A percentile compares a stretch with the other conserved stretches of the same genome.
Evolutionary conservation across 768 basidiomycete genomes (phyloP).

Genomic region (Hortiboletus campestris): DNA sequence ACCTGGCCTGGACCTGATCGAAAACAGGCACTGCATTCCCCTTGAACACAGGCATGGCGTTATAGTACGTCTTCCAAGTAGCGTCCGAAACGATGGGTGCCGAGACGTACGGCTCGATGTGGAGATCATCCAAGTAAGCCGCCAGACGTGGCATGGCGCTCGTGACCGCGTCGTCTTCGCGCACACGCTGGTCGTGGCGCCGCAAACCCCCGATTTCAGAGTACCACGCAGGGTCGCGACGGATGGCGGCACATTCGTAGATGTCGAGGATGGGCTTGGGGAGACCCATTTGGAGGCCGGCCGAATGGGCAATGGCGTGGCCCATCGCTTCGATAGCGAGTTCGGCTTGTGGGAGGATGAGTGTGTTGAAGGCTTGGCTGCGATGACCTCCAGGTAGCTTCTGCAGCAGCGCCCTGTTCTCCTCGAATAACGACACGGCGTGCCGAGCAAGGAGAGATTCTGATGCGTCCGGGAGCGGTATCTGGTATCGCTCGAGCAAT

Average conservation of each 20-base stretch:
- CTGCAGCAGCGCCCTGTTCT: constrained; percentile 41
- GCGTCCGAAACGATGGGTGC: constrained; percentile 54
- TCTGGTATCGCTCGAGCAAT: constrained; percentile 49
- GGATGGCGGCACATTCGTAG: constrained; percentile 45
- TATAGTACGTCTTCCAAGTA: constrained; percentile 48
- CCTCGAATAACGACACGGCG: constrained; percentile 43
- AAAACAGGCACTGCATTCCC: constrained; percentile 40
- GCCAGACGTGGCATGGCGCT: constrained; percentile 32
- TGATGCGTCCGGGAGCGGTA: constrained; percentile 43
- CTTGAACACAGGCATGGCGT: constrained; percentile 39
- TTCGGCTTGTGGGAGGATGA: constrained; percentile 57
- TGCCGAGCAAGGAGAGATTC: constrained; percentile 56
- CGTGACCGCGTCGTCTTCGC: constrained; percentile 42
- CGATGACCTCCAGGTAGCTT: constrained; percentile 30
- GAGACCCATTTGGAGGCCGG: constrained; percentile 43
- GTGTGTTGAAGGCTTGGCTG: constrained; percentile 41
- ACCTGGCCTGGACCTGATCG: constrained; percentile 42
- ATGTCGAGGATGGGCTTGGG: constrained; percentile 52
- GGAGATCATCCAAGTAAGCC: constrained; percentile 40
- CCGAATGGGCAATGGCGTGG: constrained; percentile 59
- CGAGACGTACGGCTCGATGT: constrained; percentile 48
- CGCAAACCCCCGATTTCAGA: not conserved
- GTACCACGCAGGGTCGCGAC: constrained; percentile 3
- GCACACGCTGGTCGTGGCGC: constrained; percentile 44
- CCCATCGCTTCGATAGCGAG: constrained; percentile 58